Base-by-base conservation (phyloP, 441 rosid species). In the Brassica hybrid region DNA sequence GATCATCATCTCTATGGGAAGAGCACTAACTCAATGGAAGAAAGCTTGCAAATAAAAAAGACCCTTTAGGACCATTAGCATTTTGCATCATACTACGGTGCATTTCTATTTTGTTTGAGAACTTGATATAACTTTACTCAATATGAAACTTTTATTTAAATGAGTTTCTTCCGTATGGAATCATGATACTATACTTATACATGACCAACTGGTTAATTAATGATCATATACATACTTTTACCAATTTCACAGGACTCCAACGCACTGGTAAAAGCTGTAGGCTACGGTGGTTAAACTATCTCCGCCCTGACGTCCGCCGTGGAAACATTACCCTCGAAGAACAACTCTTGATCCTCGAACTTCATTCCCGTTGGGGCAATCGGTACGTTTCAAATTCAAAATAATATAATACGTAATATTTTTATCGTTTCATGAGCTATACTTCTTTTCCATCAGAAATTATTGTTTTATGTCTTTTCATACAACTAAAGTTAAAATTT, bases 231-330 rank as follows among this genome's bases (percentile, higher is more conserved):
- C 52, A 45, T 6, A 52, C 57, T 52, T 75, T 68, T 30, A 72
- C 67, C 41, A n/a, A 76, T 77, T 75, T 38, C 78, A 82, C 86
- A 95, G 99, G 95, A 56, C 92, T 95, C 54, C 90, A 90, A 80
- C 82, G 99, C 54, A 93, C 97, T n/a, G n/a, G n/a, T n/a, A n/a
- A n/a, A n/a, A n/a, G n/a, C n/a, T n/a, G n/a, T n/a, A n/a, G n/a
- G n/a, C n/a, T n/a, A n/a, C n/a, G n/a, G n/a, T n/a, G n/a, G n/a
- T n/a, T n/a, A n/a, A n/a, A n/a, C n/a, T n/a, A n/a, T n/a, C n/a
- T n/a, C n/a, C n/a, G n/a, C n/a, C n/a, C n/a, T n/a, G n/a, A n/a
- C n/a, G n/a, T n/a, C n/a, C n/a, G n/a, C n/a, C n/a, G n/a, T n/a
- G n/a, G n/a, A n/a, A n/a, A n/a, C n/a, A n/a, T n/a, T n/a, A n/a